These are phyloP conservation scores for Globisporangium paddicum DNA, from an alignment of 352 stramenopile species.

Conservation along the genomic window DNA sequence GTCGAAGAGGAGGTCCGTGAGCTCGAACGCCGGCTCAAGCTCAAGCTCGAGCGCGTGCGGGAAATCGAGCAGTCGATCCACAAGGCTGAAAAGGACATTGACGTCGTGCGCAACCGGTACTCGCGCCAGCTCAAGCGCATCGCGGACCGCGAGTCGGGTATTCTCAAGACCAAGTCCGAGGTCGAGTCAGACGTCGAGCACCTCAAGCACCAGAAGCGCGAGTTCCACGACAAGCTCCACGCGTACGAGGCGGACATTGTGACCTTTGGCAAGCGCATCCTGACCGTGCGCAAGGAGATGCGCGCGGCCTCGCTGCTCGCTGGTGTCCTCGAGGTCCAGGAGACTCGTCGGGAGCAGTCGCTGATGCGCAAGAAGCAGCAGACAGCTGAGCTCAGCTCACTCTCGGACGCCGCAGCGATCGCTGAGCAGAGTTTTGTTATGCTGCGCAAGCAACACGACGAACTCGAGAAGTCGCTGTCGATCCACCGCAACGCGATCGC, in stretches of 20 bases:
- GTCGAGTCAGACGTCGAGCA: conserved; percentile 65
- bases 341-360: conserved; percentile 58
- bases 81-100: conserved; percentile 70
- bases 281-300: conserved; percentile 62
- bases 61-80: conserved; percentile 66
- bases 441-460: conserved; percentile 67
- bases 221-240: conserved; percentile 51
- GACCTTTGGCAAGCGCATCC: conserved; percentile 58
- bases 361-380: conserved; percentile 74
- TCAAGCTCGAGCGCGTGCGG: conserved; percentile 49
- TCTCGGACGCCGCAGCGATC: conserved; percentile 63
- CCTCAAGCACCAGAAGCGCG: conserved; percentile 44
- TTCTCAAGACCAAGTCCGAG: conserved; percentile 69
- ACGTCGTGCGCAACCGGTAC: conserved; percentile 66
- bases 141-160: conserved; percentile 62
- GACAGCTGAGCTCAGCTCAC: conserved; percentile 55
- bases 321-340: conserved; percentile 66
- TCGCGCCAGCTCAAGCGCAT: conserved; percentile 79
- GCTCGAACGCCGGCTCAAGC: conserved; percentile 59
- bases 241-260: conserved; percentile 45
- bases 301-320: conserved; percentile 54
- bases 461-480: conserved; percentile 66
- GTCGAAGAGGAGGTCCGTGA: conserved; percentile 74
- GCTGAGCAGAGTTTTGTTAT: conserved; percentile 76
- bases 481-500: conserved; percentile 80